Conservation (phyloP, 2,329 filamentous ascomycete genomes). For the Penicillium sp. region DNA sequence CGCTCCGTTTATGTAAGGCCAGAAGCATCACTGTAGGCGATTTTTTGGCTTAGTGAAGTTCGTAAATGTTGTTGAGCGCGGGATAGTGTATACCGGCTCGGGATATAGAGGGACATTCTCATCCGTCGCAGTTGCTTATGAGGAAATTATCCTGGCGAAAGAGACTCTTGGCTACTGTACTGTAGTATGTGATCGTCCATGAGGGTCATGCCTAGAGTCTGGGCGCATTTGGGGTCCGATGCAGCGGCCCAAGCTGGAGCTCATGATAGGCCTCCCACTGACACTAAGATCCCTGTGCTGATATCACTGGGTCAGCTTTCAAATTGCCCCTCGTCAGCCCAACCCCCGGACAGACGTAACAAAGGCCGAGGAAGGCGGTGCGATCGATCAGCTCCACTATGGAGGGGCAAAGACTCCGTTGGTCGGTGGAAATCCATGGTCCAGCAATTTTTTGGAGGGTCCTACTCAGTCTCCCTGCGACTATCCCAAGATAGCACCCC, state of each 20-base stretch:
- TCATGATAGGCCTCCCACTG: neutral
- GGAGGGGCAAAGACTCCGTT: constrained; percentile 1
- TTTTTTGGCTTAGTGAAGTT: neutral
- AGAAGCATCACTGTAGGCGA: neutral
- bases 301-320: constrained; percentile 4
- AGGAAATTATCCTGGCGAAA: neutral
- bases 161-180: neutral
- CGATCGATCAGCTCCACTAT: constrained; percentile 11
- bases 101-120: neutral
- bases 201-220: neutral
- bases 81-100: neutral
- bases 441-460: constrained; percentile 5
- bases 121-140: neutral
- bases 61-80: neutral
- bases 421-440: constrained; percentile 12
- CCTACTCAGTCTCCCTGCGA: constrained; percentile 5
- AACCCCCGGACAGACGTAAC: neutral
- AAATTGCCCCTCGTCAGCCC: constrained; percentile 1
- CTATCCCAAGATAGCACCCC: constrained; percentile 6
- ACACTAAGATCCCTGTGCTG: neutral
- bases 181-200: neutral
- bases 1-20: neutral
- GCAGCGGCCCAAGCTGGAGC: neutral
- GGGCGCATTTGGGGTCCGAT: constrained; percentile 1
- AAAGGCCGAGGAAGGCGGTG: neutral